Base-by-base conservation (phyloP, 2,329 filamentous ascomycete genomes). In the Clarireedia sp. region DNA sequence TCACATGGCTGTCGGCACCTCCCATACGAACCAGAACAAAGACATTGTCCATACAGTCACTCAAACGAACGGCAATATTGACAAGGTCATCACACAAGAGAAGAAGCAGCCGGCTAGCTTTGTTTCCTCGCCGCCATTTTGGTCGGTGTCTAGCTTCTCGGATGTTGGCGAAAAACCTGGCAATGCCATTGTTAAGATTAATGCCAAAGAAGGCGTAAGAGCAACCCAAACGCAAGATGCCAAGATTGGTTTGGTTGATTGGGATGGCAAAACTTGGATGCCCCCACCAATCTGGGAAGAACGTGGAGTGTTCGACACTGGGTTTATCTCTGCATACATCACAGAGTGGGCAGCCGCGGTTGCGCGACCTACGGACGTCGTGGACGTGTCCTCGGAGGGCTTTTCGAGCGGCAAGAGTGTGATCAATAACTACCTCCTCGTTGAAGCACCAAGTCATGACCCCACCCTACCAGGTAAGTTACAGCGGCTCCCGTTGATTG, bases 211-310 rank as follows among this genome's bases (percentile, higher is more conserved):
- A 24, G 29, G 29, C 4, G 29, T 33, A 12, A 33, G 29, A 4
- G 29, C 29, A 33, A 33, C 29, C 12, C 29, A 33, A 56, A 63
- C 64, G 10, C 51, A 50, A 33, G 54, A 61, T 47, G 47, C 59
- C 14, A 49, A 36, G 0, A 38, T 61, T 23, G 51, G 29, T 21
- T 49, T 66, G 19, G 24, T 57, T 23, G 64, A 67, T 48, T 67
- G 60, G 61, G 61, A 66, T 53, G 59, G 59, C 7, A 51, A 26
- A 5, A 47, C 36, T 4, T 62, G 61, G 59, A 33, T 54, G 41
- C 61, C 62, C 40, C 61, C 63, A 43, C 60, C 65, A 33, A 66
- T 64, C 61, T 64, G 66, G 48, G 49, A 57, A 24, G 63, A 63
- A 43, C 58, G 65, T 29, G 41, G 48, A 14, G 24, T 3, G 5